These are phyloP conservation scores for Chytriomyces sp. DNA, from an alignment of 192 early-diverging fungal genomes.

Conservation along the genomic window DNA sequence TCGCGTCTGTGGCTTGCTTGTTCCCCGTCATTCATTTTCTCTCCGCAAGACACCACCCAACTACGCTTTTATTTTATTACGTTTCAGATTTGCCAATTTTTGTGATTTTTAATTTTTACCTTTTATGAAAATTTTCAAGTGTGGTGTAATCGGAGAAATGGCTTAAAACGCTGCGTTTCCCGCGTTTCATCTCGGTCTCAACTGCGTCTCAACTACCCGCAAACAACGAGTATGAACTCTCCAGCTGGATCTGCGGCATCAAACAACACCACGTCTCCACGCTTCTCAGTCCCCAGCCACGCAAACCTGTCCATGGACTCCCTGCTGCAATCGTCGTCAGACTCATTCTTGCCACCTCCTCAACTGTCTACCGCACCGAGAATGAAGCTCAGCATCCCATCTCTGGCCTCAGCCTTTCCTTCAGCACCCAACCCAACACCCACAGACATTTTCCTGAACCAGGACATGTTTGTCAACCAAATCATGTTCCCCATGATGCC, in stretches of 20 bases:
- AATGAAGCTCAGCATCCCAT: slow-evolving; percentile 13
- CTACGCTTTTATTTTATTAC: too few relatives aligned
- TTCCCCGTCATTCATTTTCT: too few relatives aligned
- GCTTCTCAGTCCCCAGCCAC: background rate
- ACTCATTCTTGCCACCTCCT: background rate
- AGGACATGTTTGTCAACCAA: background rate
- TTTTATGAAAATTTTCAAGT: background rate
- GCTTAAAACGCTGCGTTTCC: too few relatives aligned
- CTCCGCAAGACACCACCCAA: too few relatives aligned
- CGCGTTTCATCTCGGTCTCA: background rate
- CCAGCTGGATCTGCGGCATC: background rate
- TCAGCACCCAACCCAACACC: background rate
- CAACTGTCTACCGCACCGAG: background rate
- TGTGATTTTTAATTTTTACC: too few relatives aligned
- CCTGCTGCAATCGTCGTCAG: background rate
- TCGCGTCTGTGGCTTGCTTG: too few relatives aligned
- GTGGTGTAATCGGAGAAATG: background rate
- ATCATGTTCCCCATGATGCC: background rate
- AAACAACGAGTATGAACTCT: background rate
- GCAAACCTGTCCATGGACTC: background rate
- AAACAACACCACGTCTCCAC: background rate
- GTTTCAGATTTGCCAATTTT: too few relatives aligned
- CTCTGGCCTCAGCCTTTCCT: background rate
- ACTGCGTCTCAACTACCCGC: background rate
- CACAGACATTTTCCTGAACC: background rate